phyloP scores from a whole-genome alignment of 352 stramenopile species.

The Elongisporangium senticosum region DNA sequence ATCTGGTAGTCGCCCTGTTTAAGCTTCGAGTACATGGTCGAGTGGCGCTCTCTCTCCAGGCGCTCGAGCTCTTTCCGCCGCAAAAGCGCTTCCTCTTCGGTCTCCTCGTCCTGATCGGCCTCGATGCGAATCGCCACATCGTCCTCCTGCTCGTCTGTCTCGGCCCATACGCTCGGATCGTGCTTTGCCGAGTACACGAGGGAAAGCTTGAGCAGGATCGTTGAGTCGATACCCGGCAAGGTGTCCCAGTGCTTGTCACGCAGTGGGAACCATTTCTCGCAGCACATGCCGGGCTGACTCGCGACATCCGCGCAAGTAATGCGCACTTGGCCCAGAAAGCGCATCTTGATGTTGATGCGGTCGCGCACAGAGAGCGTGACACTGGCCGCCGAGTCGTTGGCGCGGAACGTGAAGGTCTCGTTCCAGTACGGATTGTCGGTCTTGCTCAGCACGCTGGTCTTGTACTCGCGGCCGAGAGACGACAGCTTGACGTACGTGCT shows the following conservation, averaged over 20 bases:
- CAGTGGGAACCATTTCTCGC: conserved; percentile 53
- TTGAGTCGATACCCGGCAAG: conserved; percentile 32
- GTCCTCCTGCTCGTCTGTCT: conserved; percentile 10
- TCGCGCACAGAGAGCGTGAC: conserved; percentile 67
- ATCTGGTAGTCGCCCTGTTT: conserved; percentile 80
- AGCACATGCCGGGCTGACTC: conserved; percentile 47
- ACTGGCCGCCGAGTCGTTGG: conserved; percentile 54
- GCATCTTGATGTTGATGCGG: conserved; percentile 69
- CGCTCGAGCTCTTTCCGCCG: conserved; percentile 36
- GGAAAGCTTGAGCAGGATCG: conserved; percentile 67
- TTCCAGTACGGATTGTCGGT: conserved; percentile 66
- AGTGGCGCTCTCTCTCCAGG: conserved; percentile 43
- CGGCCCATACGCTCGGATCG: conserved; percentile 26
- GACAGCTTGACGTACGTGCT: conserved; percentile 75
- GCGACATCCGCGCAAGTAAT: conserved; percentile 54
- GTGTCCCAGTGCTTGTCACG: conserved; percentile 40
- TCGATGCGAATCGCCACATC: conserved; percentile 26
- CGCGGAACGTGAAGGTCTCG: conserved; percentile 71
- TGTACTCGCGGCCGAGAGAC: conserved; percentile 55
- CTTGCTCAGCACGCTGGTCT: conserved; percentile 65
- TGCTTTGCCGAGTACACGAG: conserved; percentile 64
- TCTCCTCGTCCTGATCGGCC: conserved; percentile 73
- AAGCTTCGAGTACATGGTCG: conserved; percentile 39
- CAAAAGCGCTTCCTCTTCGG: conserved; percentile 47
- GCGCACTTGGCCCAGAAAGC: conserved; percentile 54